phyloP scores from a whole-genome alignment of 164 flowering plant species.

The Paratinospora sagittata region DNA sequence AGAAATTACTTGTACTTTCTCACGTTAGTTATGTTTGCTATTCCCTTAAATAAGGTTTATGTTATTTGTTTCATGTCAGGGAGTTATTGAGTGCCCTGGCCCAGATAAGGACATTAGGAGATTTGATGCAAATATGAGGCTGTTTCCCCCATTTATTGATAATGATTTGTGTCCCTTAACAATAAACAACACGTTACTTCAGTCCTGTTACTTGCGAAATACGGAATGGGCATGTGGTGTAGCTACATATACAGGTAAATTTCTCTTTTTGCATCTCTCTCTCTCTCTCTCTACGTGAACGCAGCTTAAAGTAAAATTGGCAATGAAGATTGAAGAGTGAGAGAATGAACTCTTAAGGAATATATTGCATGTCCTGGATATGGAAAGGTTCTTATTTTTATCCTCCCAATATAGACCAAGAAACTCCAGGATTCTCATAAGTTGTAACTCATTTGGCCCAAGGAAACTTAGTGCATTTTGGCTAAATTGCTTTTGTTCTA shows the following conservation, averaged over 20 bases:
- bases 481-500: neutral
- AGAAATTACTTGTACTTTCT: conserved; percentile 17
- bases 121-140: conserved; percentile 89
- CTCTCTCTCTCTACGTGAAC: neutral
- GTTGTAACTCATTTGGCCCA: neutral
- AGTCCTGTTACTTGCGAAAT: conserved; percentile 94
- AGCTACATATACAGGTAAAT: conserved; percentile 92
- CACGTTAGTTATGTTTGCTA: neutral
- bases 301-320: no score
- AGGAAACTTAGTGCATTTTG: neutral
- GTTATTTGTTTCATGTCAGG: conserved; percentile 40
- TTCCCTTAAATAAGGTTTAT: neutral
- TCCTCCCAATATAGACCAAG: neutral
- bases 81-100: conserved; percentile 88
- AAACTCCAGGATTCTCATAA: neutral
- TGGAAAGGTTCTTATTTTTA: neutral
- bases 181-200: conserved; percentile 90
- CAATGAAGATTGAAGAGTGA: neutral
- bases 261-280: conserved; percentile 8
- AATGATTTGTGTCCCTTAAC: conserved; percentile 92
- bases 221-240: conserved; percentile 99
- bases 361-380: neutral
- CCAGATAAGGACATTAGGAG: conserved; percentile 95
- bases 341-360: neutral
- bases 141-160: conserved; percentile 96